phyloP scores from a whole-genome alignment of 2,329 filamentous ascomycete genomes.

The Ramularia endophylla region DNA sequence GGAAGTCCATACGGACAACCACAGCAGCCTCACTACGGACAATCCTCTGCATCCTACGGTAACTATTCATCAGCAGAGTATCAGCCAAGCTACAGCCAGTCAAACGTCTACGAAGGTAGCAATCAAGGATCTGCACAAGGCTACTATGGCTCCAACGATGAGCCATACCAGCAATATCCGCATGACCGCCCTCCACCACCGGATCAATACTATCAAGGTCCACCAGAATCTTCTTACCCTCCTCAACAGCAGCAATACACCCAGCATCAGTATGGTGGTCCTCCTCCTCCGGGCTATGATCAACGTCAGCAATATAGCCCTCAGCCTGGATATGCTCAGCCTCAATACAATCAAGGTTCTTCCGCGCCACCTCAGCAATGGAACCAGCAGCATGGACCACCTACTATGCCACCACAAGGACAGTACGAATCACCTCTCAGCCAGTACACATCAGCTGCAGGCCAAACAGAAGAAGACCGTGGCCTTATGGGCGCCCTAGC shows the following conservation, averaged over 20 bases:
- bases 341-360: slow-evolving; percentile 7
- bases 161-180: slow-evolving; percentile 25
- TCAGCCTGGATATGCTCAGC: slow-evolving; percentile 6
- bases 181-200: slow-evolving; percentile 12
- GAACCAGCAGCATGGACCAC: slow-evolving; percentile 11
- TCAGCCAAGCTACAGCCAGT: too few species aligned
- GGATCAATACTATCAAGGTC: slow-evolving; percentile 9
- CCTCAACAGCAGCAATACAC: slow-evolving; percentile 16
- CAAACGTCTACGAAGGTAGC: too few species aligned
- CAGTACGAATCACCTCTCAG: slow-evolving; percentile 9
- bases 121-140: slow-evolving; percentile 21
- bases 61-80: too few species aligned
- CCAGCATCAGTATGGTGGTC: slow-evolving; percentile 12
- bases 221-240: slow-evolving; percentile 8
- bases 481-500: slow-evolving; percentile 51
- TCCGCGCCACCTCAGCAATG: slow-evolving; percentile 14
- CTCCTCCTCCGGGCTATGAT: slow-evolving; percentile 6
- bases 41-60: too few species aligned
- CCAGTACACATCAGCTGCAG: slow-evolving; percentile 4
- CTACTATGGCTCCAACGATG: slow-evolving; percentile 26
- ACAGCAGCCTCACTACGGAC: too few species aligned
- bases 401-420: slow-evolving; percentile 8
- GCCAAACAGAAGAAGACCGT: slow-evolving; percentile 43
- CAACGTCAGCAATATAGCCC: slow-evolving; percentile 7
- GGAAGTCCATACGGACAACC: too few species aligned